phyloP scores from a whole-genome alignment of 2,329 filamentous ascomycete genomes.

The Tolypocladium paradoxum region DNA sequence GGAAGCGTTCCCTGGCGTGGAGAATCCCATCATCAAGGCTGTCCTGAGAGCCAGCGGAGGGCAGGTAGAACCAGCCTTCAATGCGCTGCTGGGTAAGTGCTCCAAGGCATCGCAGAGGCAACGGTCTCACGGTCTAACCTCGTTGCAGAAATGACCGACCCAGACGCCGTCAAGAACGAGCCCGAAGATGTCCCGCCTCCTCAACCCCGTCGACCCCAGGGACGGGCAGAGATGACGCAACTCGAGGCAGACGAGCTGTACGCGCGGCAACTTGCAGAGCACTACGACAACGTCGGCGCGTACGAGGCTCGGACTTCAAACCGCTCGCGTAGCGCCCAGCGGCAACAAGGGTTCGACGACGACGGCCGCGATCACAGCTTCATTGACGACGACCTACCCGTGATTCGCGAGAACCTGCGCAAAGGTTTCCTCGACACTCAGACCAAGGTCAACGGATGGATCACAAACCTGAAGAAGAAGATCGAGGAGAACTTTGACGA shows the following conservation, averaged over 20 bases:
- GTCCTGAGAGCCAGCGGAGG: slow-evolving; percentile 79
- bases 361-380: slow-evolving; percentile 78
- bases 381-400: slow-evolving; percentile 88
- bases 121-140: neutral
- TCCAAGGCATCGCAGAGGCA: neutral
- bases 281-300: slow-evolving; percentile 59
- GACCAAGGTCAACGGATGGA: slow-evolving; percentile 85
- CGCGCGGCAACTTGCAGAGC: slow-evolving; percentile 84
- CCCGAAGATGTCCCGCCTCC: slow-evolving; percentile 52
- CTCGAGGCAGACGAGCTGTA: slow-evolving; percentile 85
- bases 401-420: slow-evolving; percentile 84
- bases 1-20: slow-evolving; percentile 86
- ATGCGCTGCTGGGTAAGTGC: slow-evolving; percentile 68
- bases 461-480: slow-evolving; percentile 82
- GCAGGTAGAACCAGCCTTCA: slow-evolving; percentile 86
- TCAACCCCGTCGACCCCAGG: slow-evolving; percentile 68
- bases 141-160: slow-evolving; percentile 64
- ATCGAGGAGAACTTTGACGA: slow-evolving; percentile 82
- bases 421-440: slow-evolving; percentile 95
- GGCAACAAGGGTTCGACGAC: slow-evolving; percentile 25
- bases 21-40: slow-evolving; percentile 71
- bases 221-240: slow-evolving; percentile 58
- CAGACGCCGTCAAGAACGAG: slow-evolving; percentile 50
- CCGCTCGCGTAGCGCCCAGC: slow-evolving; percentile 28
- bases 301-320: slow-evolving; percentile 47